These are phyloP conservation scores for Penicillium sp. DNA, from an alignment of 2,329 filamentous ascomycete genomes.

Conservation along the genomic window DNA sequence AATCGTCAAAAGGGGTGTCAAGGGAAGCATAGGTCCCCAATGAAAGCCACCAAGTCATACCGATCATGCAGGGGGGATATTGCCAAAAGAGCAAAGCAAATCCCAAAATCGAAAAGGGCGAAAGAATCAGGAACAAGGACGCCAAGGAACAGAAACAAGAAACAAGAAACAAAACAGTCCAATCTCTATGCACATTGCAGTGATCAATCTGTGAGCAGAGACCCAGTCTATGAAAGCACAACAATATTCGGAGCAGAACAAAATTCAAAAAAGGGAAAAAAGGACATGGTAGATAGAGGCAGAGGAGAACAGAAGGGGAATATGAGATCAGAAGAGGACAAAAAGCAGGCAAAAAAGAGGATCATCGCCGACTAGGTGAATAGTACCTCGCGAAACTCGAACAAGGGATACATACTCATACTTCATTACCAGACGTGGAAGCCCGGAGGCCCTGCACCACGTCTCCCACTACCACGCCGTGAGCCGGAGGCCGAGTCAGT, in stretches of 20 bases:
- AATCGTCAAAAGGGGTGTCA: neutral
- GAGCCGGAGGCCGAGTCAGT: constrained; percentile 30
- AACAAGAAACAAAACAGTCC: neutral
- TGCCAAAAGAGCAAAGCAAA: constrained; percentile 7
- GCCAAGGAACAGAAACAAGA: neutral
- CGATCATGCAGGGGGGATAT: constrained; percentile 14
- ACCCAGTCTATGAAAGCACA: constrained; percentile 23
- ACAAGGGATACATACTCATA: neutral
- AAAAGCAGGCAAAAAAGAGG: neutral
- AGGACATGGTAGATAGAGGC: neutral
- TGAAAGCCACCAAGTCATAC: constrained; percentile 17
- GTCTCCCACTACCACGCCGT: constrained; percentile 36
- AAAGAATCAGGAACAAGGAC: neutral
- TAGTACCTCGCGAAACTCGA: neutral
- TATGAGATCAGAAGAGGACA: neutral
- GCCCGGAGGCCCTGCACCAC: constrained; percentile 32
- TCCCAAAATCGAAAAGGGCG: neutral
- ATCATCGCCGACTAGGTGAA: neutral
- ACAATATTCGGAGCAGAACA: constrained; percentile 11
- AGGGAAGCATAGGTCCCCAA: neutral
- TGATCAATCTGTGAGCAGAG: constrained; percentile 9
- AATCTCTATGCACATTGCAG: constrained; percentile 22
- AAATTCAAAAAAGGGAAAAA: neutral
- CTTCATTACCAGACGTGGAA: constrained; percentile 36
- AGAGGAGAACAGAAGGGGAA: neutral